phyloP scores from a whole-genome alignment of 2,329 filamentous ascomycete species.

The Trichoderma sp. region DNA sequence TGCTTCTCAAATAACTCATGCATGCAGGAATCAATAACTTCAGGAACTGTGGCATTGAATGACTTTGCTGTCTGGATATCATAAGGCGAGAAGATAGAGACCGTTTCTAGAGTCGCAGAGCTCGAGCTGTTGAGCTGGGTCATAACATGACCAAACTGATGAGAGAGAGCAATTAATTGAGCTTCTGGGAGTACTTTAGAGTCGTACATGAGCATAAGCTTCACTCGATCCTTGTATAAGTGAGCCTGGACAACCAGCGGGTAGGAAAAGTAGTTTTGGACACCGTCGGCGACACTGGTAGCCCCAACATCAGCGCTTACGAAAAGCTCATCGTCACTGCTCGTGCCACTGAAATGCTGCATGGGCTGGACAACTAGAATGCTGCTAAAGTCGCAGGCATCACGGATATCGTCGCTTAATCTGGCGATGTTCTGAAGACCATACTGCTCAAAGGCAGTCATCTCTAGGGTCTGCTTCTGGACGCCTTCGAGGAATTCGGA shows the following conservation, averaged over 20 bases:
- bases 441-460: constrained; percentile 30
- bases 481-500: constrained; percentile 21
- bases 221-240: neutral
- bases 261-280: constrained; percentile 23
- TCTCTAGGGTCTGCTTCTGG: constrained; percentile 27
- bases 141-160: constrained; percentile 20
- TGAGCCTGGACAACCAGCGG: constrained; percentile 20
- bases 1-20: neutral
- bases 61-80: neutral
- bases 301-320: neutral
- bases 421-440: constrained; percentile 33
- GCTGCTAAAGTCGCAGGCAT: constrained; percentile 30
- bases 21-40: neutral
- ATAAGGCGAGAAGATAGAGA: constrained; percentile 6
- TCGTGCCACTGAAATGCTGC: neutral
- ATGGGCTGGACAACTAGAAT: constrained; percentile 29
- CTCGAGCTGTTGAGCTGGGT: neutral
- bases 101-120: neutral
- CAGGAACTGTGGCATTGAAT: neutral
- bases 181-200: neutral
- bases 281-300: neutral
- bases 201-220: constrained; percentile 7
- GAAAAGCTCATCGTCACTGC: neutral
- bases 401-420: constrained; percentile 22
- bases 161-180: constrained; percentile 9